Evolutionary conservation across 176 grass and related monocot species (phyloP).

Genomic region (Chrysopogon serrulatus): DNA sequence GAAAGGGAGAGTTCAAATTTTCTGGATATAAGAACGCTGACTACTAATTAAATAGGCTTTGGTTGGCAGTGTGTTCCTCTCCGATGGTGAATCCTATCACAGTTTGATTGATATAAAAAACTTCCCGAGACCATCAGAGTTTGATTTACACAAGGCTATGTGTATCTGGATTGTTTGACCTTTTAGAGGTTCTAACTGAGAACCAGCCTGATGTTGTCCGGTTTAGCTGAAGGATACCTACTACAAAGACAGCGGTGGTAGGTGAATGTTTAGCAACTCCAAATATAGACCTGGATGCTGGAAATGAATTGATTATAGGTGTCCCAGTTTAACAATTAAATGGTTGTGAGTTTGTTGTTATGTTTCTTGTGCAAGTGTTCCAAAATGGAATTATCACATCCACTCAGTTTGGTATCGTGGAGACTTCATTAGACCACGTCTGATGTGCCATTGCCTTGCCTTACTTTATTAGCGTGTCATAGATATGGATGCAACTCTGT

Average conservation of each 20-base stretch:
- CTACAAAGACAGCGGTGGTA: slow-evolving; percentile 7
- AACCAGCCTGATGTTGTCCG: background rate
- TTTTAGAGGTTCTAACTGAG: background rate
- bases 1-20: background rate
- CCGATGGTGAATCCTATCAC: slow-evolving; percentile 12
- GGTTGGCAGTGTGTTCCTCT: slow-evolving; percentile 11
- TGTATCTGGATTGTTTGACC: background rate
- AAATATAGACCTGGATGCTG: slow-evolving; percentile 5
- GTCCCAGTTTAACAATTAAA: slow-evolving; percentile 2
- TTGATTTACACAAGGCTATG: background rate
- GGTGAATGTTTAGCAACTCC: slow-evolving; percentile 7
- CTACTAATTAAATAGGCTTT: background rate
- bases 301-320: background rate
- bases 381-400: slow-evolving; percentile 23
- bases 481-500: slow-evolving; percentile 9
- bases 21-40: background rate
- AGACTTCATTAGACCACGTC: slow-evolving; percentile 17
- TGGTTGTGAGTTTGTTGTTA: slow-evolving; percentile 1
- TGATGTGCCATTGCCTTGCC: slow-evolving; percentile 24
- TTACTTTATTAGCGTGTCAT: slow-evolving; percentile 12
- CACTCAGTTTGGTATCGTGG: slow-evolving; percentile 18
- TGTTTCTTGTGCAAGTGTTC: background rate
- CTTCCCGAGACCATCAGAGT: background rate
- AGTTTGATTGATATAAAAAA: background rate
- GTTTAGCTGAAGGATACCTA: background rate